Percentiles rank a stretch among this genome's conserved stretches.
Evolutionary conservation across 2,329 filamentous ascomycete genomes (phyloP).

Genomic region (Cladophialophora exuberans): DNA sequence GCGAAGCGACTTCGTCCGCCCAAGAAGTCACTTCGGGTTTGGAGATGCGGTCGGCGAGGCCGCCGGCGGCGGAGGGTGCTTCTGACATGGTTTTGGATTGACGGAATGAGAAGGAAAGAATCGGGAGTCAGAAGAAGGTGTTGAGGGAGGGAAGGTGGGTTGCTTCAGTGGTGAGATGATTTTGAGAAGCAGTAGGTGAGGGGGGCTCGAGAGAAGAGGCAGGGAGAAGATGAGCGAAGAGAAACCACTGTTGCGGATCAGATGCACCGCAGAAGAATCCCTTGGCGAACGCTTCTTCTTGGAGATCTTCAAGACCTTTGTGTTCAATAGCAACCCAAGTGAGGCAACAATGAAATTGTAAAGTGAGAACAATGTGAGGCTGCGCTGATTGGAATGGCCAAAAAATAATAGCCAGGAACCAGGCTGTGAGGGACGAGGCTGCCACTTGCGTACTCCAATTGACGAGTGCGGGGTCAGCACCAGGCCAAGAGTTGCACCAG

Average conservation of each 20-base stretch:
- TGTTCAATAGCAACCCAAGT: not conserved
- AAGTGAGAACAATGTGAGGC: too few species aligned
- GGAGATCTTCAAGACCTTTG: too few species aligned
- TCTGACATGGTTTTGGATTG: slow-evolving; percentile 42
- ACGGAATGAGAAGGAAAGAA: not conserved
- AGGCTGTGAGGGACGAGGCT: too few species aligned
- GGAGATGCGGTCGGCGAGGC: slow-evolving; percentile 54
- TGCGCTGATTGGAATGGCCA: not conserved
- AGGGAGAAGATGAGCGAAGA: too few species aligned
- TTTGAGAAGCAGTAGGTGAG: too few species aligned
- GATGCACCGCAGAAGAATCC: too few species aligned
- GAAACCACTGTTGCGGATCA: too few species aligned
- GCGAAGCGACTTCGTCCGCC: slow-evolving; percentile 46
- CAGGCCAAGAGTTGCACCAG: not conserved
- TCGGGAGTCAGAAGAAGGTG: not conserved
- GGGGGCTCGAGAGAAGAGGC: too few species aligned
- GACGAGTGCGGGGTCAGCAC: not conserved
- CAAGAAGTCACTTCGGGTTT: slow-evolving; percentile 45
- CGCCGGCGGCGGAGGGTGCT: slow-evolving; percentile 39
- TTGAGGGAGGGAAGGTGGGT: not conserved
- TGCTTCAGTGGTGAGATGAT: not conserved
- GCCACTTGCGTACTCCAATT: too few species aligned
- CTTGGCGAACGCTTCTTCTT: too few species aligned
- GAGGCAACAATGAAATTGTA: not conserved
- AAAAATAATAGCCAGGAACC: not conserved